Percentiles rank a stretch among this genome's conserved stretches.
Conservation (phyloP, 2,329 filamentous ascomycete genomes). For the Aspergillus sp. region DNA sequence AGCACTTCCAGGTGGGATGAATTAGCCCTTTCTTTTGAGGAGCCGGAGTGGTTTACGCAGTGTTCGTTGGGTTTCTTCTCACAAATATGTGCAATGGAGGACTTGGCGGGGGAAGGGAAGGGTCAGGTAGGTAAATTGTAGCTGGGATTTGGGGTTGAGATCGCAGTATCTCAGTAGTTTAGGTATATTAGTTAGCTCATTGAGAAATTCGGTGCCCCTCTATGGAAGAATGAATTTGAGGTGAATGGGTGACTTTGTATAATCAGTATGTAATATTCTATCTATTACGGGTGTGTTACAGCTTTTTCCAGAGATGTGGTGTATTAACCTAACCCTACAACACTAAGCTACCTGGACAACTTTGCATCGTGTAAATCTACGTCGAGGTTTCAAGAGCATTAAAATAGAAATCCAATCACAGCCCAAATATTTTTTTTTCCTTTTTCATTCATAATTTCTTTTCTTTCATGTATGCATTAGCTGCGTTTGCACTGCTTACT, state of each 20-base stretch:
- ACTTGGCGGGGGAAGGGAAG: not conserved
- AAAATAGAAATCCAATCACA: not conserved
- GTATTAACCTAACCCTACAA: no score
- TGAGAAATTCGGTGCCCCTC: not conserved
- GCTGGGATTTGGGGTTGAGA: not conserved
- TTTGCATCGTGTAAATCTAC: not conserved
- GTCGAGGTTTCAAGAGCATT: no score
- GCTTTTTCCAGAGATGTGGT: no score
- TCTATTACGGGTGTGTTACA: no score
- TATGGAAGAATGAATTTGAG: not conserved
- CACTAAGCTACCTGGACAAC: not conserved
- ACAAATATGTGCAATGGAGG: not conserved
- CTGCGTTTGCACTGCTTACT: not conserved
- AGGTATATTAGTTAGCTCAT: not conserved
- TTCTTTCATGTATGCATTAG: not conserved
- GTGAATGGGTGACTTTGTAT: not conserved
- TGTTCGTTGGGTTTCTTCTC: not conserved
- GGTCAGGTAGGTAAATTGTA: not conserved
- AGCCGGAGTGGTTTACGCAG: not conserved
- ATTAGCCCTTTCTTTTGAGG: not conserved
- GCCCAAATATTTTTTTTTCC: not conserved
- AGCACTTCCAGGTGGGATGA: not conserved
- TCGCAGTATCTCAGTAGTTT: not conserved
- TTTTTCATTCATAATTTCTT: not conserved
- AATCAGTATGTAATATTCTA: no score